phyloP scores from a whole-genome alignment of 306 rosid species.

The Ochetophila trinervis region DNA sequence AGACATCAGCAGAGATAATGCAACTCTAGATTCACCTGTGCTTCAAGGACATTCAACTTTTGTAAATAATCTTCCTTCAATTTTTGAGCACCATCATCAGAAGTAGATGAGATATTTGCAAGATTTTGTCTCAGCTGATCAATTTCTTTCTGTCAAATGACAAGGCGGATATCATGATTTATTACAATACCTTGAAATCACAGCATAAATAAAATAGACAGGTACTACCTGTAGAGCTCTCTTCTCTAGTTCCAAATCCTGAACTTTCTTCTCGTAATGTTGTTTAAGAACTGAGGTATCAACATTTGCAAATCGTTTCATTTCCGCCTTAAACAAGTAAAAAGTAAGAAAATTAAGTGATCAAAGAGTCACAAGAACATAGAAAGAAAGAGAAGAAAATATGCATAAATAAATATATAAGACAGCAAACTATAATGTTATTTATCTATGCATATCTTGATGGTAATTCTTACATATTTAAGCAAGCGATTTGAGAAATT shows the following conservation, averaged over 20 bases:
- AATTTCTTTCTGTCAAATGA: constrained; percentile 64
- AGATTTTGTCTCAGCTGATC: constrained; percentile 65
- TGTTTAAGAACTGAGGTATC: constrained; percentile 73
- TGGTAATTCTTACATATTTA: neutral
- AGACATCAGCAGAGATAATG: constrained; percentile 7
- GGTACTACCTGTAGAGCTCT: constrained; percentile 65
- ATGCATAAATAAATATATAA: neutral
- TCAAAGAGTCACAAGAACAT: neutral
- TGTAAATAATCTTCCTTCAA: constrained; percentile 86
- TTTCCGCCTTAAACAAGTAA: constrained; percentile 68
- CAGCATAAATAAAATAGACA: constrained; percentile 6
- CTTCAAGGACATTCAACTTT: constrained; percentile 77
- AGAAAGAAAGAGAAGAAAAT: neutral
- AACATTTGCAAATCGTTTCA: constrained; percentile 59
- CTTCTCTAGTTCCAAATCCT: constrained; percentile 86
- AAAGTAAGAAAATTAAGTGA: neutral
- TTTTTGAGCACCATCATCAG: constrained; percentile 85
- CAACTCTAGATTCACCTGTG: constrained; percentile 54
- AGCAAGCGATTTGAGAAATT: neutral
- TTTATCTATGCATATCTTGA: neutral
- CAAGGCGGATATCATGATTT: constrained; percentile 3
- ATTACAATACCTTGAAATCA: constrained; percentile 2
- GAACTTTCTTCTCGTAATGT: constrained; percentile 90
- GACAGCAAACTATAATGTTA: neutral
- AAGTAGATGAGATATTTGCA: constrained; percentile 60